Conservation (phyloP, 179 eudicot genomes). For the Actinidia chinensis region DNA sequence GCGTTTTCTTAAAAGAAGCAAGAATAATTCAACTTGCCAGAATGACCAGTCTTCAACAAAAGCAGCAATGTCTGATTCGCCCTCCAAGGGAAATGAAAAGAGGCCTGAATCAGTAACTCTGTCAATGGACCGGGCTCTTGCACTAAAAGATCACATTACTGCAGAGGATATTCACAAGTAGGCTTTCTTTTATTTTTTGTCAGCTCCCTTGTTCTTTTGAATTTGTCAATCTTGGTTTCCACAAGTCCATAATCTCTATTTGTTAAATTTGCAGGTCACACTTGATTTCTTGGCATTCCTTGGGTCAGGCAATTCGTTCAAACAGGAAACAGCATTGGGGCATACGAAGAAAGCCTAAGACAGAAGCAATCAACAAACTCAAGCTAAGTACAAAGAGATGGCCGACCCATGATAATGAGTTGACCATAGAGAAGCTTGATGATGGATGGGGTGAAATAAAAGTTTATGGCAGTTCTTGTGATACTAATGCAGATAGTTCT, state of each 20-base stretch:
- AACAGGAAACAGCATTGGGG: constrained; percentile 66
- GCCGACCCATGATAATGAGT: constrained; percentile 46
- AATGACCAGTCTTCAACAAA: constrained; percentile 34
- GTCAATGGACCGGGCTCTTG: constrained; percentile 69
- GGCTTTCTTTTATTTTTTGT: constrained; percentile 12
- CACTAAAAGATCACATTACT: constrained; percentile 37
- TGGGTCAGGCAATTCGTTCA: constrained; percentile 54
- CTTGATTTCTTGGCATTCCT: constrained; percentile 60
- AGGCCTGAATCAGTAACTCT: constrained; percentile 41
- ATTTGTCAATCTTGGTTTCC: background rate
- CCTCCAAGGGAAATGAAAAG: constrained; percentile 25
- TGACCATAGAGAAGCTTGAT: constrained; percentile 43
- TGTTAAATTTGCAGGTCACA: constrained; percentile 53
- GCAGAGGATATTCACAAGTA: constrained; percentile 62
- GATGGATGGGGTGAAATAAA: constrained; percentile 55
- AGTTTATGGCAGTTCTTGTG: constrained; percentile 32
- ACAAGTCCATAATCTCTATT: constrained; percentile 3
- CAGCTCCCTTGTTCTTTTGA: background rate
- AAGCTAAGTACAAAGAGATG: constrained; percentile 54
- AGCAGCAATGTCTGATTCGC: constrained; percentile 27
- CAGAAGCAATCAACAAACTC: constrained; percentile 60
- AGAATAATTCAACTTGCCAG: constrained; percentile 37
- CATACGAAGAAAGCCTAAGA: constrained; percentile 65
- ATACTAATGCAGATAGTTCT: constrained; percentile 31
- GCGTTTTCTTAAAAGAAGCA: constrained; percentile 69